Evolutionary conservation across 176 grass and related monocot genomes (phyloP).

Genomic region (Saccharum spontaneum): DNA sequence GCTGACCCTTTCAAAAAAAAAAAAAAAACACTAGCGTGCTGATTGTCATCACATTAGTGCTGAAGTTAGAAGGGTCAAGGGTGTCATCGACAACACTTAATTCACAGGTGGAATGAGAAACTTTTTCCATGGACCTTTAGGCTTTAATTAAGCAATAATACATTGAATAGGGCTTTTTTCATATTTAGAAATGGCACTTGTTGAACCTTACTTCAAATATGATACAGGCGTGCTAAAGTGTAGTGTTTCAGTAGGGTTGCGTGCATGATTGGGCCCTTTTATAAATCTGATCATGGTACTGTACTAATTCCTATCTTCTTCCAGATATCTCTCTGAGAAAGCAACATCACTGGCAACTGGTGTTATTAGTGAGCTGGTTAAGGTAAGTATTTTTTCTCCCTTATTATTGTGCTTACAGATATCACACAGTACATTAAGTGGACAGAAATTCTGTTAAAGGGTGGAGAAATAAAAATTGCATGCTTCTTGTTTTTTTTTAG

Average conservation of each 20-base stretch:
- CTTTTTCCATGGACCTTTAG: not conserved
- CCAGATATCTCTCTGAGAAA: constrained; percentile 91
- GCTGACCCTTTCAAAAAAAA: not conserved
- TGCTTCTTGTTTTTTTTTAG: constrained; percentile 19
- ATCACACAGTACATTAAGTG: not conserved
- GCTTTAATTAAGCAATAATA: not conserved
- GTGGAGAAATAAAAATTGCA: not conserved
- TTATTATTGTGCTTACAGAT: constrained; percentile 12
- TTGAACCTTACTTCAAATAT: not conserved
- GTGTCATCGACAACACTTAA: not conserved
- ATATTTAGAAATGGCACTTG: not conserved
- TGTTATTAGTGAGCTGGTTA: constrained; percentile 72
- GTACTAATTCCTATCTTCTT: constrained; percentile 40
- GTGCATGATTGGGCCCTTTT: not conserved
- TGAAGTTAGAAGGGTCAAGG: not conserved
- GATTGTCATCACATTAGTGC: not conserved
- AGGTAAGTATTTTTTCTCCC: constrained; percentile 41
- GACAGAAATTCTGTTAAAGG: not conserved
- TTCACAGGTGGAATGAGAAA: not conserved
- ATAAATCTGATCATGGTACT: not conserved
- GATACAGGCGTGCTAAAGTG: not conserved
- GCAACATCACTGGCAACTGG: constrained; percentile 62
- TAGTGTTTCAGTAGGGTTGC: not conserved
- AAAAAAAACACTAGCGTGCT: not conserved
- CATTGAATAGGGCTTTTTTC: not conserved